phyloP scores from a whole-genome alignment of 169 alveolate species.

The Eimeria mitis region DNA sequence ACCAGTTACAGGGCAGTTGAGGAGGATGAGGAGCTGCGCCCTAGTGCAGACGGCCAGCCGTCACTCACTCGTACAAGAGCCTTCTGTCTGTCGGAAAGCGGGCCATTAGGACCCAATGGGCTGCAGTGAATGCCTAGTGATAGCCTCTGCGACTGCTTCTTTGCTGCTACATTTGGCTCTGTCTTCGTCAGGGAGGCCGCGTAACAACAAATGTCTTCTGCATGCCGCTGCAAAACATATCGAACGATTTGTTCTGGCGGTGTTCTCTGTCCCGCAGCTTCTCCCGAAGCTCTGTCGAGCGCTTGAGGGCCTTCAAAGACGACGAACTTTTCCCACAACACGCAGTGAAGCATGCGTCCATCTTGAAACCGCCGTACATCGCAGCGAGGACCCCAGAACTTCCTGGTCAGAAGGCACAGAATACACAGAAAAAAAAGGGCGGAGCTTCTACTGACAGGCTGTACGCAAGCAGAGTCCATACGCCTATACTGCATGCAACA shows the following conservation, averaged over 20 bases:
- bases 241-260: conserved; percentile 58
- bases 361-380: conserved; percentile 82
- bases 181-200: conserved; percentile 20
- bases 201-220: conserved; percentile 15
- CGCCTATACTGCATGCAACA: neutral
- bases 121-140: conserved; percentile 18
- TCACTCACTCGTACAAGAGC: conserved; percentile 56
- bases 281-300: neutral
- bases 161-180: neutral
- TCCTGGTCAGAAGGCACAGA: conserved; percentile 20
- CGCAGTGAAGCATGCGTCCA: conserved; percentile 72
- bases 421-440: neutral
- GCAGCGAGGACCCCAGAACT: conserved; percentile 78
- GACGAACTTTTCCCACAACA: conserved; percentile 57
- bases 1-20: neutral
- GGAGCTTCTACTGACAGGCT: neutral
- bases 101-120: conserved; percentile 64
- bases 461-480: neutral
- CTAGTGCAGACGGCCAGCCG: neutral
- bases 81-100: conserved; percentile 65
- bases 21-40: neutral
- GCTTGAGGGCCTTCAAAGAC: conserved; percentile 37
- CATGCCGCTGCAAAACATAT: conserved; percentile 37
- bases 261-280: neutral
- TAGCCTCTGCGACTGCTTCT: neutral